Base-by-base conservation (phyloP, 1,139 yeast species). In the Sugiyamaella novakii region DNA sequence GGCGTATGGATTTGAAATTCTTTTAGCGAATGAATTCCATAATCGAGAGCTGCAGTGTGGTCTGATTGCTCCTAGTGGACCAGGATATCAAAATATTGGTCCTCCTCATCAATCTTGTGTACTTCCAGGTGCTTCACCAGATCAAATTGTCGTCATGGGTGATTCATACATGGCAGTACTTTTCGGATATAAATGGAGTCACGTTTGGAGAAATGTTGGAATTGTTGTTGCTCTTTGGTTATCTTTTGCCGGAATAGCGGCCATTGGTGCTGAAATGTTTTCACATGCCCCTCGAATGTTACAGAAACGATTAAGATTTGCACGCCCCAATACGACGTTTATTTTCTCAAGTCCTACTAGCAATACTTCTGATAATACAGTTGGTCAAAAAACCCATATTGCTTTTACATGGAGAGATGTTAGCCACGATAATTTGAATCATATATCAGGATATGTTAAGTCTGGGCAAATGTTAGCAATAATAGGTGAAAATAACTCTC, bases 401-500 rank as follows among this genome's bases (percentile, higher is more conserved):
- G 74, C 68, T 56, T 38, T 22, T 10, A 33, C 46, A 14, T 42
- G 46, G 46, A 19, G 18, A 12, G 21, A 43, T 22, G 31, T 46
- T 3, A 22, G 49, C 7, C 35, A 34, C 7, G 59, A 27, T 2
- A 10, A 19, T 10, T 67, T 83, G 54, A 76, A 79, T 53, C 72
- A 77, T 60, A 77, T 83, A 43, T 80, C 78, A 54, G 88, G 87
- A 35, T 83, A 73, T 63, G 82, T 81, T 58, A 76, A 79, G 54
- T 86, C 87, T 17, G 87, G 87, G 56, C 77, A 80, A 24, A 66
- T 79, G 70, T 78, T 81, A 41, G 83, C 82, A 17, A 64, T 81
- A 38, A 80, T 81, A 83, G 87, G 87, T 55, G 83, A 78, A 54
- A 80, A 84, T 25, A 85, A 84, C 60, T 84, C 84, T 37, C 85